Evolutionary conservation across 306 rosid genomes (phyloP), one percentile per base, ranked within the genome.

Genomic region (Macrotyloma uniflorum): DNA sequence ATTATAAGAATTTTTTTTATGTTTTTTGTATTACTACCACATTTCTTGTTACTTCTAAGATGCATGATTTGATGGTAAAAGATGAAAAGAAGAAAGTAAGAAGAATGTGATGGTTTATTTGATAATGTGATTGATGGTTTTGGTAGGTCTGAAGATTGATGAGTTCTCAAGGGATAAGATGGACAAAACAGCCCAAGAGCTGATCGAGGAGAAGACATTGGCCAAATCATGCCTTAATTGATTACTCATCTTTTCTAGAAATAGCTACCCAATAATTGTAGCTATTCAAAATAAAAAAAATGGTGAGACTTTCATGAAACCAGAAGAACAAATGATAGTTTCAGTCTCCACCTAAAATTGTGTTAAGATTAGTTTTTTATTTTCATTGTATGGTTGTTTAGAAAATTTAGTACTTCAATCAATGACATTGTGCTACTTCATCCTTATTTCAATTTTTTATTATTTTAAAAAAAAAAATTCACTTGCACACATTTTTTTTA

Each of bases 101-200:
- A n/a, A 10, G 1, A 47, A 7, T 8, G 32, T 5, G 28, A 74
- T 67, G 28, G 15, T 67, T 51, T 50, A 6, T 62, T 38, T 61
- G 66, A 46, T 26, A 2, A 55, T 67, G 13, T 7, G 14, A 81
- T 70, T 59, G 61, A 67, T 75, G 59, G 20, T 35, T 70, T 55
- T 80, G 64, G 75, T 68, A 95, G 98, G 93, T 66, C 88, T 95
- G 10, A 86, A 90, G 84, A 91, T 95, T 5, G 91, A 95, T 18
- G 55, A 87, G 64, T 88, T 93, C 50, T 89, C 99, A 6, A 89
- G 93, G 82, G 91, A 75, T 0, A 92, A 88, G 89, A 68, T 95
- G 89, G 96, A 95, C 73, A 87, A 78, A 54, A 91, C 98, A 2
- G 93, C 97, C n/a, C 68, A 85, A 76, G 99, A 95, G 65, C 92